Evolutionary conservation across 768 basidiomycete species (phyloP).

Genomic region (Termitomyces eurrhizus): DNA sequence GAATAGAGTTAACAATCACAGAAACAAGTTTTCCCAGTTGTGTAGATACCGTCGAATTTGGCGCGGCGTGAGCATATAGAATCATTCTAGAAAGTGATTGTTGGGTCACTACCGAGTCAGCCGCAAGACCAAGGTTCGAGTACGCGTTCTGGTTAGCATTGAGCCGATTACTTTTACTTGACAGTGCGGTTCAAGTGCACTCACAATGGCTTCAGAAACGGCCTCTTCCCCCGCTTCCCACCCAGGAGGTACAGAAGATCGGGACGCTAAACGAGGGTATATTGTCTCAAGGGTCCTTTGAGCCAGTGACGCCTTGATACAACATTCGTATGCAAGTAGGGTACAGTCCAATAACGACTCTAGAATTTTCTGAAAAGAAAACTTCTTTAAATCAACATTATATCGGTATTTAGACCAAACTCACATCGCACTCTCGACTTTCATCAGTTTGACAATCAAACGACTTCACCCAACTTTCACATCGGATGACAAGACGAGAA

Average conservation of each 20-base stretch:
- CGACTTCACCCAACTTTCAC: constrained; percentile 27
- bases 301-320: constrained; percentile 41
- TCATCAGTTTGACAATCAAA: constrained; percentile 21
- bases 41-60: constrained; percentile 11
- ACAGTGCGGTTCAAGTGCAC: constrained; percentile 16
- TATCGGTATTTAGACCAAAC: neutral
- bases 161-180: neutral
- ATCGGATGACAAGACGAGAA: constrained; percentile 24
- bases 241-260: constrained; percentile 24
- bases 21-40: constrained; percentile 33
- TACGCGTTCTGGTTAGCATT: constrained; percentile 30
- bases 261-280: constrained; percentile 42
- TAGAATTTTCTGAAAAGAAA: constrained; percentile 22
- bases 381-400: neutral
- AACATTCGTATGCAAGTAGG: constrained; percentile 30
- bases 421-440: constrained; percentile 25
- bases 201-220: constrained; percentile 36
- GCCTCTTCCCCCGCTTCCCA: constrained; percentile 40
- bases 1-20: constrained; percentile 45
- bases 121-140: constrained; percentile 25
- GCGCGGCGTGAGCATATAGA: constrained; percentile 31
- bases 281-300: constrained; percentile 39
- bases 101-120: constrained; percentile 9
- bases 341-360: constrained; percentile 31
- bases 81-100: constrained; percentile 32